phyloP scores from a whole-genome alignment of 495 filamentous ascomycete species.

The Friedmanniomyces endolithicus region DNA sequence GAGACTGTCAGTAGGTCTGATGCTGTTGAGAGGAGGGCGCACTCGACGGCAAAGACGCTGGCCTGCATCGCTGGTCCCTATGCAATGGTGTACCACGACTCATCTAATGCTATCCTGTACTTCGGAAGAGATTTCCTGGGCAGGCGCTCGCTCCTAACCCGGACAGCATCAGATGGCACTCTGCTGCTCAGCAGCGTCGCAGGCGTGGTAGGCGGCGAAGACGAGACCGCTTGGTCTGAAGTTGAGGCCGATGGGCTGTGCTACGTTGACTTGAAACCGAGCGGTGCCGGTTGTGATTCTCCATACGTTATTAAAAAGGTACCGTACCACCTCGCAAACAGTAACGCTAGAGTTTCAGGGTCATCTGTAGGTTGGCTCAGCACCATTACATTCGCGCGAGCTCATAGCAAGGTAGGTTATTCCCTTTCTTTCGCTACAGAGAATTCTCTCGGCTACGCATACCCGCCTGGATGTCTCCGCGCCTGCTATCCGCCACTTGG shows the following conservation, averaged over 20 bases:
- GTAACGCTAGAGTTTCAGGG: neutral
- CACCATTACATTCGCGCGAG: neutral
- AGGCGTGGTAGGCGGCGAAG: conserved; percentile 36
- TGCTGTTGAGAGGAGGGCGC: neutral
- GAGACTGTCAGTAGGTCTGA: neutral
- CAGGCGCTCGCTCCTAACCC: conserved; percentile 62
- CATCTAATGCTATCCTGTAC: conserved; percentile 44
- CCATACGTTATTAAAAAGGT: neutral
- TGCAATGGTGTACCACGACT: conserved; percentile 82
- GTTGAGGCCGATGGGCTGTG: conserved; percentile 73
- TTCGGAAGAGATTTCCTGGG: conserved; percentile 81
- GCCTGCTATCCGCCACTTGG: conserved; percentile 43
- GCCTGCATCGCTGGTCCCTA: conserved; percentile 65
- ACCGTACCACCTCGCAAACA: neutral
- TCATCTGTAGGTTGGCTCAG: neutral
- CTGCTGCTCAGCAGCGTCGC: conserved; percentile 67
- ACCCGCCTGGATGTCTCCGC: conserved; percentile 38
- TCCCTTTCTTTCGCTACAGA: conserved; percentile 22
- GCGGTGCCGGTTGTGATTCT: neutral
- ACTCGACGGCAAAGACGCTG: neutral
- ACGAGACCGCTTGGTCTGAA: conserved; percentile 49
- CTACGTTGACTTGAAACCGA: conserved; percentile 35
- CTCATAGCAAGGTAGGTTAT: conserved; percentile 20
- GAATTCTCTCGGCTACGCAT: neutral
- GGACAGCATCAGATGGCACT: conserved; percentile 32